Evolutionary conservation across 345 rosid species (phyloP).

Genomic region (Fremontodendron californicum): DNA sequence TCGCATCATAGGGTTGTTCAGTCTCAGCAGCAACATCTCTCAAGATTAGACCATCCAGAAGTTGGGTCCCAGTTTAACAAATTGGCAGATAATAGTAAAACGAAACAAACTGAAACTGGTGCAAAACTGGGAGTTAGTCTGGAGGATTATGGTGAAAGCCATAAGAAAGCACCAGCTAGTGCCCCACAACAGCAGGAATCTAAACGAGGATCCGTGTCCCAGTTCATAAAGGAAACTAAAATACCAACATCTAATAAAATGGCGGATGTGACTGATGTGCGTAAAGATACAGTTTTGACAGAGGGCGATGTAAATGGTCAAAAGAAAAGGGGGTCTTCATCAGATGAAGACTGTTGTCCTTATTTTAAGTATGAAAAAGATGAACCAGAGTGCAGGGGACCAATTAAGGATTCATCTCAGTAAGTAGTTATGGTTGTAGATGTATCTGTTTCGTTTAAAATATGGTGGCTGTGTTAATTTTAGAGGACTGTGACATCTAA

Average conservation of each 20-base stretch:
- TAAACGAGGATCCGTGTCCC: constrained; percentile 47
- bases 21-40: constrained; percentile 45
- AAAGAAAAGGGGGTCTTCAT: constrained; percentile 49
- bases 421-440: constrained; percentile 36
- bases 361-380: constrained; percentile 79
- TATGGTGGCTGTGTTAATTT: background rate
- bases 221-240: constrained; percentile 47
- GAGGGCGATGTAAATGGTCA: constrained; percentile 41
- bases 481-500: constrained; percentile 7
- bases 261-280: constrained; percentile 38
- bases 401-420: constrained; percentile 72
- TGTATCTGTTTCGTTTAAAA: constrained; percentile 6
- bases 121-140: constrained; percentile 39
- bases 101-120: constrained; percentile 46
- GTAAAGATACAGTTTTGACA: constrained; percentile 36
- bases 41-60: constrained; percentile 43
- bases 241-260: constrained; percentile 30
- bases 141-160: constrained; percentile 70
- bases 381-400: constrained; percentile 72
- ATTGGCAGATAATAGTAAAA: constrained; percentile 47
- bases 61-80: constrained; percentile 38
- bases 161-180: constrained; percentile 39
- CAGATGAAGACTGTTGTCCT: constrained; percentile 57
- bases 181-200: constrained; percentile 45
- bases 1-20: constrained; percentile 37